These are phyloP conservation scores for Pholiota adiposa DNA, from an alignment of 1,284 basidiomycete genomes.

Conservation along the genomic window DNA sequence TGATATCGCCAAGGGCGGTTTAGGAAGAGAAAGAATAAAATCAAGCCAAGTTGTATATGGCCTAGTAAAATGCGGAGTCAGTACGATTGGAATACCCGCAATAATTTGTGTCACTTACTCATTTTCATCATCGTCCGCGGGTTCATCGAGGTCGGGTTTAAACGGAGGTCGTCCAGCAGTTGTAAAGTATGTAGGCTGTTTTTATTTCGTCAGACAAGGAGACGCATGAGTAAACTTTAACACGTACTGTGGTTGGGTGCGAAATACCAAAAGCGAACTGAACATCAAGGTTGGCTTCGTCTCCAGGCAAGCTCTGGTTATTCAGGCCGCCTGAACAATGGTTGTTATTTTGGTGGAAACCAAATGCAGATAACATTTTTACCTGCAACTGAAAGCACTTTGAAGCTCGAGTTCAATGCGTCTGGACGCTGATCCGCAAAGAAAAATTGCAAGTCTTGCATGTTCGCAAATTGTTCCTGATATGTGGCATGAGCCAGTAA, in stretches of 20 bases:
- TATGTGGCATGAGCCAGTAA: not conserved
- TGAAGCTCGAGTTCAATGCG: constrained; percentile 48
- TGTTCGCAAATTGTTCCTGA: constrained; percentile 56
- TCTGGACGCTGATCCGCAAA: constrained; percentile 49
- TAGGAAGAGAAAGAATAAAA: constrained; percentile 46
- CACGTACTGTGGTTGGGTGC: constrained; percentile 42
- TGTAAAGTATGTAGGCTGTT: constrained; percentile 57
- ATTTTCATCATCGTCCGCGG: constrained; percentile 57
- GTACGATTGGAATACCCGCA: not conserved
- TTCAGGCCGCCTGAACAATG: constrained; percentile 54
- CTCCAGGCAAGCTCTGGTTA: constrained; percentile 55
- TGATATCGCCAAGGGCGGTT: constrained; percentile 58
- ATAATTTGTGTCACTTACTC: constrained; percentile 38
- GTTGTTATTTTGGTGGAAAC: not conserved
- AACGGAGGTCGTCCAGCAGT: constrained; percentile 65
- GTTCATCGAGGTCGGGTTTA: constrained; percentile 44
- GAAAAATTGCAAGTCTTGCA: constrained; percentile 55
- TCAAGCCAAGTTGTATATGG: constrained; percentile 59
- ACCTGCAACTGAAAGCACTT: constrained; percentile 54
- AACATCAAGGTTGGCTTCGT: constrained; percentile 74
- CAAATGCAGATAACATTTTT: not conserved
- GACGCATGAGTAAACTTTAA: not conserved
- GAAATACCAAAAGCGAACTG: constrained; percentile 69
- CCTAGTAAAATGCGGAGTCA: constrained; percentile 3
- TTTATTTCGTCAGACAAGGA: constrained; percentile 19